Percentiles rank a stretch among this genome's conserved stretches.
Conservation (phyloP, 495 filamentous ascomycete species). For the Aspergillus kassunensis region DNA sequence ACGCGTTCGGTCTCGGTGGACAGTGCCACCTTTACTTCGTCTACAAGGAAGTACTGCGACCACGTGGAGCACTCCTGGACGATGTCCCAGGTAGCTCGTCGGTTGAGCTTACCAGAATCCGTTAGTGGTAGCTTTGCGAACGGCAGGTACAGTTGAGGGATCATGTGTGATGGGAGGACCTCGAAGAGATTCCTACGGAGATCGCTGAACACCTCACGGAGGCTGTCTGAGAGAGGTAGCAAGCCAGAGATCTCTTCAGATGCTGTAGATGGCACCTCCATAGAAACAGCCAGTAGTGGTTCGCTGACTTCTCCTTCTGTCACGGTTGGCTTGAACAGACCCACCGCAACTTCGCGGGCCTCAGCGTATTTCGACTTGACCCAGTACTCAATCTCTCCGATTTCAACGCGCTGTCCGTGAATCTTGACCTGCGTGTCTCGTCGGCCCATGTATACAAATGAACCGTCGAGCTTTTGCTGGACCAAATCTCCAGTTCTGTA, state of each 20-base stretch:
- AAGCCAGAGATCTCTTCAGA: not conserved
- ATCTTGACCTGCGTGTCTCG: slow-evolving; percentile 14
- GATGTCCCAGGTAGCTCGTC: slow-evolving; percentile 1
- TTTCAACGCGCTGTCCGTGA: slow-evolving; percentile 17
- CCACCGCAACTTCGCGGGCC: slow-evolving; percentile 6
- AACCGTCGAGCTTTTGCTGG: slow-evolving; percentile 4
- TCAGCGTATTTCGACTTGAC: not conserved
- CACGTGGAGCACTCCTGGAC: not conserved
- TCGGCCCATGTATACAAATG: slow-evolving; percentile 11
- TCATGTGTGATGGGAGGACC: slow-evolving; percentile 8
- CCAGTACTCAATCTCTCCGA: slow-evolving; percentile 13
- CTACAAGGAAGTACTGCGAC: slow-evolving; percentile 6
- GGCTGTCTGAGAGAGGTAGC: not conserved
- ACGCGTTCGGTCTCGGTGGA: slow-evolving; percentile 3
- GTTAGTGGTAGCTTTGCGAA: slow-evolving; percentile 7
- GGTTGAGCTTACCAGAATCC: slow-evolving; percentile 11
- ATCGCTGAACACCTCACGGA: not conserved
- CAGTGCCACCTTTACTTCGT: slow-evolving; percentile 3
- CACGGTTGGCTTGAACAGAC: not conserved
- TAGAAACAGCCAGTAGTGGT: not conserved
- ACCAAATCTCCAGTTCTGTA: slow-evolving; percentile 15
- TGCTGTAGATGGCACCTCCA: not conserved
- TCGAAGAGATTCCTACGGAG: not conserved
- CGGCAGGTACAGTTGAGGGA: slow-evolving; percentile 8
- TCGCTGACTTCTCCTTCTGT: not conserved